phyloP scores from a whole-genome alignment of 2,329 filamentous ascomycete genomes.

The Escovopsis weberi region DNA sequence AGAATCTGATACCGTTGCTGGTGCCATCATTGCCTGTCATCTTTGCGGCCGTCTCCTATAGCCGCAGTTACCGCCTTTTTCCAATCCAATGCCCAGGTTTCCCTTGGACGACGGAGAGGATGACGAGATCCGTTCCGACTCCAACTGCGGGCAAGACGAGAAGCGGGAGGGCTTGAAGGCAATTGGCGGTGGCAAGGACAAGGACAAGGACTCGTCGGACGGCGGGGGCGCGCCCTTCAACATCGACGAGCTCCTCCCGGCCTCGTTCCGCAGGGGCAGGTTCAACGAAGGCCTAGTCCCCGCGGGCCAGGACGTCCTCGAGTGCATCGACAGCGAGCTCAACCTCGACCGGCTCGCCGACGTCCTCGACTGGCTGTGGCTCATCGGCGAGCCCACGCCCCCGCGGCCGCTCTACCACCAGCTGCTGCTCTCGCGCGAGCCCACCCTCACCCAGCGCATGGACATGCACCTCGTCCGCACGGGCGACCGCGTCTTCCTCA shows the following conservation, averaged over 20 bases:
- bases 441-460: slow-evolving; percentile 2
- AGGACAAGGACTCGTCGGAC: too few relatives aligned
- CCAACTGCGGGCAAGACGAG: too few relatives aligned
- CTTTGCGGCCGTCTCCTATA: too few relatives aligned
- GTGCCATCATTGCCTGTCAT: too few relatives aligned
- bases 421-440: not conserved
- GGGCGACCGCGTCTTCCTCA: slow-evolving; percentile 1
- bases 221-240: too few relatives aligned
- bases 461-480: slow-evolving; percentile 3
- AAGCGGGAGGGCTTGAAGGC: too few relatives aligned
- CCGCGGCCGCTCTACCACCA: slow-evolving; percentile 4
- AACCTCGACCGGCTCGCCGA: not conserved
- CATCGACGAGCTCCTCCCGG: not conserved
- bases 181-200: too few relatives aligned
- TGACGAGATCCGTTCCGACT: too few relatives aligned
- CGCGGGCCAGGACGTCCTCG: not conserved
- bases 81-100: not conserved
- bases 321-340: slow-evolving; percentile 1
- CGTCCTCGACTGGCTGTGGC: not conserved
- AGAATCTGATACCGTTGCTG: too few relatives aligned
- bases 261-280: not conserved
- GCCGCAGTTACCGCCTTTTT: not conserved
- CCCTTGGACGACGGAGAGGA: not conserved
- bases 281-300: not conserved
- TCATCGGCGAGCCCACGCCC: slow-evolving; percentile 1